phyloP scores from a whole-genome alignment of 1,284 basidiomycete species.

The Pisolithus thermaeus region DNA sequence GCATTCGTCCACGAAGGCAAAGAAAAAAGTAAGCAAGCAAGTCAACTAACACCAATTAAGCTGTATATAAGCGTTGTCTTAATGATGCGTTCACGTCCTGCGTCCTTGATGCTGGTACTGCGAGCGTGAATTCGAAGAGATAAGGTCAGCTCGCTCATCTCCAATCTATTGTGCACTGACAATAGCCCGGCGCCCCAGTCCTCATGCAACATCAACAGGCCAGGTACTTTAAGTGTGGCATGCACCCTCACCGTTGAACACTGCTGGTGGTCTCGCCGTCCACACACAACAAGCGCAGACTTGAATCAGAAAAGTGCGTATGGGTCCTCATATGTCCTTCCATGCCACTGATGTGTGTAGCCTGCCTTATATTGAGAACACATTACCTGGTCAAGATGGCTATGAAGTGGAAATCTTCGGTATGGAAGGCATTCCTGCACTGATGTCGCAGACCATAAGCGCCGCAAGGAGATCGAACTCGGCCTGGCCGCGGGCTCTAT shows the following conservation, averaged over 20 bases:
- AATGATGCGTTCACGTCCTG: slow-evolving; percentile 50
- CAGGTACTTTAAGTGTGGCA: slow-evolving; percentile 97
- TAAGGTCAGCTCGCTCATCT: slow-evolving; percentile 54
- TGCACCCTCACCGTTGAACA: slow-evolving; percentile 96
- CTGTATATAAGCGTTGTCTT: slow-evolving; percentile 8
- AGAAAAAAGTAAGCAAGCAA: slow-evolving; percentile 82
- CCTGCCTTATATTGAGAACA: slow-evolving; percentile 91
- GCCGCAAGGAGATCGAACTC: slow-evolving; percentile 87
- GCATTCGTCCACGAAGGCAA: slow-evolving; percentile 46
- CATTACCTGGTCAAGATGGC: slow-evolving; percentile 91
- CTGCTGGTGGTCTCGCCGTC: slow-evolving; percentile 96
- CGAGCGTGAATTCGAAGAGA: slow-evolving; percentile 97
- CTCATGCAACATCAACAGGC: slow-evolving; percentile 99
- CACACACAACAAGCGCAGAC: slow-evolving; percentile 97
- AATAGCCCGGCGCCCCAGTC: slow-evolving; percentile 45
- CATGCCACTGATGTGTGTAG: slow-evolving; percentile 23
- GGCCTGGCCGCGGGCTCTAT: slow-evolving; percentile 80
- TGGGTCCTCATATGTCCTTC: neutral
- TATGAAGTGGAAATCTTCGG: slow-evolving; percentile 99
- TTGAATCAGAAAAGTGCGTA: slow-evolving; percentile 90
- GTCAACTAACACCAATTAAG: neutral
- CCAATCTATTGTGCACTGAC: neutral
- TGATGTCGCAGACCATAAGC: slow-evolving; percentile 92
- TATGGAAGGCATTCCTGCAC: slow-evolving; percentile 96
- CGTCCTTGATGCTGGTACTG: slow-evolving; percentile 99